Base-by-base conservation (phyloP, 495 filamentous ascomycete genomes). In the Venustampulla echinocandica region DNA sequence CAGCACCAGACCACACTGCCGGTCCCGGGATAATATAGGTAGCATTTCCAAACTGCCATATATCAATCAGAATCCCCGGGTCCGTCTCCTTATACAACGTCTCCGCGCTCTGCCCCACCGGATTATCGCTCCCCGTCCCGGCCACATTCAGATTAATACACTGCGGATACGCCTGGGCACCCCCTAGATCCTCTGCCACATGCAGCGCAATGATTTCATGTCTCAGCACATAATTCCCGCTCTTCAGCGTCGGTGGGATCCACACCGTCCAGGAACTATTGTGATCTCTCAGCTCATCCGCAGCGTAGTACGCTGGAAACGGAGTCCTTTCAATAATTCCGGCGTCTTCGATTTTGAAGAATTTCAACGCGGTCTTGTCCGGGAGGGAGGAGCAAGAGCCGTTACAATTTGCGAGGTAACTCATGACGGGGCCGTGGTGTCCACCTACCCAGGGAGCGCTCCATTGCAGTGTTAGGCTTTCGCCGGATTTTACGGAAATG, bases 181-280 rank as follows among this genome's bases (percentile, higher is more conserved):
- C 82, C 54, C 80, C 69, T 14, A 52, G 50, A 17, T 66, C 55
- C 14, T 60, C 68, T 9, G 77, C 81, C 19, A 70, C 70, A 69
- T 88, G 83, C 14, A 88, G 75, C 13, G 79, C 83, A 41, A 88
- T 82, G 55, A 88, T 81, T 63, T 90, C 85, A 60, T 87, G 81
- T 23, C 85, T 81, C 33, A 90, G 66, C 47, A 90, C 77, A 57
- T 87, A 90, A 67, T 81, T 80, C 27, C 84, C 84, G 10, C 78
- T 52, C 24, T 69, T 74, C 39, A 87, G 71, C 58, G 64, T 62
- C 27, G 63, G 55, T 27, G 85, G 84, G 58, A 90, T 81, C 37
- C 75, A 7, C n/a, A 30, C 27, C 27, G 27, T 30, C 27, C 27
- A 30, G n/a, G 7, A 7, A n/a, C 27, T 30, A 73, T 80, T 77